Evolutionary conservation across 768 basidiomycete genomes (phyloP).

Genomic region (Rhizopogon sp.): DNA sequence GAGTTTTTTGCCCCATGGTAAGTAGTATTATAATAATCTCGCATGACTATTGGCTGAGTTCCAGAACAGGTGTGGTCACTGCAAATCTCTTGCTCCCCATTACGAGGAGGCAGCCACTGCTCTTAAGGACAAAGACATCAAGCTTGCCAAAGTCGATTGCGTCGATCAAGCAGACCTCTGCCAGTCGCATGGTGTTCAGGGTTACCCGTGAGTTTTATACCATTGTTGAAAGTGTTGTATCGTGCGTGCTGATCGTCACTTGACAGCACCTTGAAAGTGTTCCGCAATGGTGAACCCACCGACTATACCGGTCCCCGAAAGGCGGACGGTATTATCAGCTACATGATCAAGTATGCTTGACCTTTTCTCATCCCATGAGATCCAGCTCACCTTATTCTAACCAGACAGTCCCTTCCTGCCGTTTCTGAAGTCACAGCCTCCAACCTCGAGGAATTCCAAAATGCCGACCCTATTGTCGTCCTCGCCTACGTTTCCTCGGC

Average conservation of each 20-base stretch:
- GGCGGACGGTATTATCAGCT: constrained; percentile 92
- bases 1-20: constrained; percentile 95
- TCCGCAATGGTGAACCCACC: constrained; percentile 71
- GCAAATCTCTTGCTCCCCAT: constrained; percentile 91
- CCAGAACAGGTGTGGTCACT: constrained; percentile 79
- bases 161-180: constrained; percentile 93
- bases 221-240: background rate
- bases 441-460: constrained; percentile 81
- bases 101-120: constrained; percentile 92
- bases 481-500: constrained; percentile 79
- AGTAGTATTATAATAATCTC: background rate
- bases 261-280: constrained; percentile 81
- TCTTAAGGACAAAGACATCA: constrained; percentile 86
- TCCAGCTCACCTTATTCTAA: constrained; percentile 13
- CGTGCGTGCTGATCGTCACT: background rate
- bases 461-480: constrained; percentile 85
- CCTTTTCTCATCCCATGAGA: background rate
- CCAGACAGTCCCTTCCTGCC: constrained; percentile 88
- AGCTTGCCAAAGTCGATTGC: constrained; percentile 95
- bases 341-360: constrained; percentile 85
- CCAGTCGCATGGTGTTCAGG: constrained; percentile 79
- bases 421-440: constrained; percentile 74
- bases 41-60: background rate
- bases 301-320: constrained; percentile 91
- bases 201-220: constrained; percentile 75